Base-by-base conservation (phyloP, 208 protist genomes). In the Leishmania lainsoni region DNA sequence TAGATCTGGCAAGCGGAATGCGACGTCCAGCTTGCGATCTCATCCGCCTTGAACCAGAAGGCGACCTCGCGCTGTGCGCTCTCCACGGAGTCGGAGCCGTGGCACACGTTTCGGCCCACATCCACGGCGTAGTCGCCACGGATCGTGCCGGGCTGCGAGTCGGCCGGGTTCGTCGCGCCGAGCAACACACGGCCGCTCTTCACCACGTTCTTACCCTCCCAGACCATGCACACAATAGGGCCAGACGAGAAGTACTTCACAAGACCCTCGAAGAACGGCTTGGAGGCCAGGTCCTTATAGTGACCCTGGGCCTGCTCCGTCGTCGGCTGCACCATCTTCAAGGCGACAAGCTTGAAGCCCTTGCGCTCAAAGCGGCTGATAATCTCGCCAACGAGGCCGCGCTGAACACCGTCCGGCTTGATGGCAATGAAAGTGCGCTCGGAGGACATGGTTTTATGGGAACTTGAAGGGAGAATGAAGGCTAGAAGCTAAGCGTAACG, bases 191-290 rank as follows among this genome's bases (percentile, higher is more conserved):
- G 98, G 80, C 93, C 98, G 78, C 89, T 92, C 81, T 96, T 96
- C 81, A 99, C 96, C 75, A 97, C 98, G 80, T 94, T 95, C 83
- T 98, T 97, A 82, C 99, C 99, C 90, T 99, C 98, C 96, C 96
- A 99, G 73, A 99, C 98, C 98, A 99, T 99, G 69, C 96, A 96
- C 83, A 99, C 94, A 81, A 99, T 98, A 76, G 99, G 98, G 84
- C 98, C 98, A 42, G 95, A 98, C 66, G 95, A 97, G 81, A 99
- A 96, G 95, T 98, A 99, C 66, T 93, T 81, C 79, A 98, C 90
- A 61, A 99, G 95, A 54, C 87, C 87, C 72, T 76, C 74, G 89
- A 98, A 99, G 94, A 99, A 99, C 73, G 96, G 95, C 86, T 98
- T 98, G 52, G 86, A 89, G 72, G 92, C 79, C 59, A 96, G 91